Conservation (phyloP, 2,329 filamentous ascomycete species). For the Penicillium olsonii region DNA sequence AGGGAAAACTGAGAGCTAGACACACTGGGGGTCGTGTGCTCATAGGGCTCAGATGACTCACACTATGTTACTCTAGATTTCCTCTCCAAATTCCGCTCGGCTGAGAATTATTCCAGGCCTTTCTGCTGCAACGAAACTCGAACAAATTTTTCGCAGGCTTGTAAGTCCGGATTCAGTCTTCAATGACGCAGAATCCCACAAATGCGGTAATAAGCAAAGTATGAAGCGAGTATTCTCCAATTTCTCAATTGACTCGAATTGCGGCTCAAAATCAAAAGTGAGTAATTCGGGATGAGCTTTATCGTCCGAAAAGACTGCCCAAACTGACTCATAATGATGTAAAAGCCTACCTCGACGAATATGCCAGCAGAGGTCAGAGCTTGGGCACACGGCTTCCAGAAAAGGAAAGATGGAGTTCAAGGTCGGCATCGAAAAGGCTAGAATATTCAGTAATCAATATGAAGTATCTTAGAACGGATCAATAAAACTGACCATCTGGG, state of each 20-base stretch:
- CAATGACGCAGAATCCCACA: neutral
- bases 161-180: neutral
- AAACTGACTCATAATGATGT: neutral
- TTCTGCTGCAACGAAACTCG: neutral
- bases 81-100: neutral
- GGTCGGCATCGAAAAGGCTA: neutral
- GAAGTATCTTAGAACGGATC: neutral
- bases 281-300: neutral
- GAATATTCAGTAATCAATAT: neutral
- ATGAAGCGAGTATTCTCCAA: neutral
- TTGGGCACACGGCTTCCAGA: neutral
- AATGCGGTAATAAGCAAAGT: neutral
- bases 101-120: neutral
- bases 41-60: too few species aligned
- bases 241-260: neutral
- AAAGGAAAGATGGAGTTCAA: slow-evolving; percentile 1
- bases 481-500: neutral
- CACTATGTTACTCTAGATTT: neutral
- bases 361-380: neutral
- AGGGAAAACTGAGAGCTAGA: too few species aligned
- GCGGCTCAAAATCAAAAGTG: neutral
- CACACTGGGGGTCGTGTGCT: too few species aligned
- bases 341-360: slow-evolving; percentile 1
- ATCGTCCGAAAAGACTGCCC: neutral
- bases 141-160: neutral